A percentile compares a stretch with the other conserved stretches of the same genome.
phyloP scores from a whole-genome alignment of 1,139 yeast genomes.

The Scheffersomyces titani region DNA sequence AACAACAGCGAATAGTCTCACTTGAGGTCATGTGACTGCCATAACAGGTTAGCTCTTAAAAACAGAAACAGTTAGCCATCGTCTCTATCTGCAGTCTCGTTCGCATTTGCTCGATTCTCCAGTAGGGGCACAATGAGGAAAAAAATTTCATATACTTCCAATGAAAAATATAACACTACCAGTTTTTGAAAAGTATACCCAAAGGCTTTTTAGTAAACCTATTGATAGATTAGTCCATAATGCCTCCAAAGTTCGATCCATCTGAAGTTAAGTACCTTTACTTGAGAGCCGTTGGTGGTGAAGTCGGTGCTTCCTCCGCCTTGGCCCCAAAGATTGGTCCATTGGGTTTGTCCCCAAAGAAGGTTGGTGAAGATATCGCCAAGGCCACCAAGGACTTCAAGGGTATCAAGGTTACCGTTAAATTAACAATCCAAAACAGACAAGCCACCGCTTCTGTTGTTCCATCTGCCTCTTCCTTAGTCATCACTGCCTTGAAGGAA shows the following conservation, averaged over 20 bases:
- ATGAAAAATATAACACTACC: neutral
- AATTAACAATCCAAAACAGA: slow-evolving; percentile 99
- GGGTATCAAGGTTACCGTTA: slow-evolving; percentile 99
- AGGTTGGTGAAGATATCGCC: slow-evolving; percentile 99
- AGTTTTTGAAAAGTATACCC: neutral
- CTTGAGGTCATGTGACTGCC: neutral
- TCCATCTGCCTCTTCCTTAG: slow-evolving; percentile 99
- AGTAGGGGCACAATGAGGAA: neutral
- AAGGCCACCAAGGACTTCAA: slow-evolving; percentile 99
- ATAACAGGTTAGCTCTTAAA: neutral
- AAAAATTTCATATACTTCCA: neutral
- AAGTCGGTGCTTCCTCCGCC: slow-evolving; percentile 99
- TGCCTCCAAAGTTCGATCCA: slow-evolving; percentile 99
- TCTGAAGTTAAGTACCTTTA: slow-evolving; percentile 97
- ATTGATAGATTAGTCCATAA: slow-evolving; percentile 26
- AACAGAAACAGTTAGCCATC: neutral
- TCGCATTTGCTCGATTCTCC: neutral
- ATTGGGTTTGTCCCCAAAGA: slow-evolving; percentile 99
- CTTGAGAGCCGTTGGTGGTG: slow-evolving; percentile 99
- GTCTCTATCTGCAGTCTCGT: neutral
- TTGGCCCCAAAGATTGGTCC: slow-evolving; percentile 99
- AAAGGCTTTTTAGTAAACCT: neutral
- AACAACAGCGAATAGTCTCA: neutral
- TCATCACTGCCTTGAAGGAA: slow-evolving; percentile 99
- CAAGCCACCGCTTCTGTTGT: slow-evolving; percentile 99